Base-by-base conservation (phyloP, 805 yeast genomes). In the Gaillardinia entomophila region DNA sequence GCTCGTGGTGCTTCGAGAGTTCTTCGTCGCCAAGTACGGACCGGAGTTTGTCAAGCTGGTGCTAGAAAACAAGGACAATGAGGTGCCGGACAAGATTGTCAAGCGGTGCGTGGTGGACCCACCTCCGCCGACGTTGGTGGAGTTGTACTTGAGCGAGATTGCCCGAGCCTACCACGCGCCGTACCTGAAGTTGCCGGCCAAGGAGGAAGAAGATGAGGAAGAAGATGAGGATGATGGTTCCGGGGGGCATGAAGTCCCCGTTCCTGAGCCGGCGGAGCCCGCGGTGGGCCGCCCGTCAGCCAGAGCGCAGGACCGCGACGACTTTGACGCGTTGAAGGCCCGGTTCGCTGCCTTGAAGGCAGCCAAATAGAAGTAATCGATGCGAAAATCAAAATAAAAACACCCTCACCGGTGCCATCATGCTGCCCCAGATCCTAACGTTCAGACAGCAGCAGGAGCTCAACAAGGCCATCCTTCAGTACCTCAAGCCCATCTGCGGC, bases 101-200 rank as follows among this genome's bases (percentile, higher is more conserved):
- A 68, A 68, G 27, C 61, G 88, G 40, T 79, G 92, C 36, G 63
- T 72, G 12, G 73, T 80, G 3, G 75, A 72, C 33, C 77, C 92
- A 4, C 96, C 95, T 1, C 55, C 70, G 3, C 69, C 66, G 27
- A 76, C 69, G 16, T 64, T 87, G 34, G 92, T 87, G 1, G 67
- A 70, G 12, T 55, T 83, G 37, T 88, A 88, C 47, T 62, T 88
- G 40, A 63, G 72, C 33, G 96, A 87, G 49, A 87, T 87, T 39
- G 95, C 95, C 1, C 67, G 67, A 32, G 83, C 95, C 0, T 87
- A 88, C 48, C 69, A 71, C 15, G 92, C 79, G 0, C 82, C 87
- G 1, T 88, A 77, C 46, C 77, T 85, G 20, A 80, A 77, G 11
- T 52, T 77, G 36, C 32, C 33, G 18, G 54, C 44, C 4, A 42